Base-by-base conservation (phyloP, 164 flowering plant genomes). In the Brasenia schreberi region DNA sequence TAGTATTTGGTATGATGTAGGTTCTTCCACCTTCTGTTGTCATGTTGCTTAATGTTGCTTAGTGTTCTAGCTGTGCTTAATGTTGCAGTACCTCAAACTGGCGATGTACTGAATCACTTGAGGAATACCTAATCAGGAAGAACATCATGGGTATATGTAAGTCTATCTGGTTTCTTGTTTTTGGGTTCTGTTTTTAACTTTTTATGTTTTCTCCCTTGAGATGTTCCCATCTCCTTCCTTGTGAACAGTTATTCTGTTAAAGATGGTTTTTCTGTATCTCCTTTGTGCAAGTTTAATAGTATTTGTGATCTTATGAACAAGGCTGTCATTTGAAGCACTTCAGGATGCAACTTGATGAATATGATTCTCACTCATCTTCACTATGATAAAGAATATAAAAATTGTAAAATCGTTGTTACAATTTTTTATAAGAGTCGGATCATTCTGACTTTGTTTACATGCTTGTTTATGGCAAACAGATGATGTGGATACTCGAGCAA, bases 401-500 rank as follows among this genome's bases (percentile, higher is more conserved):
- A 33, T 33, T 33, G 39, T 33, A 33, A 33, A 33, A 1, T 33
- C 4, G 39, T 33, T 33, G 39, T 33, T 33, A 3, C 4, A 1
- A 33, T 33, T 33, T 33, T 33, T 33, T 33, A 33, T 33, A 33
- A 33, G 39, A 33, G 1, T 23, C 0, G 2, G 39, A 33, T 4
- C 56, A 6, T 49, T 14, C 16, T 5, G 56, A 49, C 16, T 49
- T 49, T 49, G 56, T 49, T 49, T 14, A 49, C 56, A 9, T 9
- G 63, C 19, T 23, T 61, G 63, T 9, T 18, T 61, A 10, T 69
- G 4, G 75, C 69, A n/a, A 69, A 75, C 78, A 90, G 97, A 88
- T 82, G 97, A 88, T 78, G 91, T 90, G 67, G 97, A 90, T 72
- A 90, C 97, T 10, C 91, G 96, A 63, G 97, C 92, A 64, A 87